Base-by-base conservation (phyloP, 192 early-diverging fungal species). In the Coemansia sp. region DNA sequence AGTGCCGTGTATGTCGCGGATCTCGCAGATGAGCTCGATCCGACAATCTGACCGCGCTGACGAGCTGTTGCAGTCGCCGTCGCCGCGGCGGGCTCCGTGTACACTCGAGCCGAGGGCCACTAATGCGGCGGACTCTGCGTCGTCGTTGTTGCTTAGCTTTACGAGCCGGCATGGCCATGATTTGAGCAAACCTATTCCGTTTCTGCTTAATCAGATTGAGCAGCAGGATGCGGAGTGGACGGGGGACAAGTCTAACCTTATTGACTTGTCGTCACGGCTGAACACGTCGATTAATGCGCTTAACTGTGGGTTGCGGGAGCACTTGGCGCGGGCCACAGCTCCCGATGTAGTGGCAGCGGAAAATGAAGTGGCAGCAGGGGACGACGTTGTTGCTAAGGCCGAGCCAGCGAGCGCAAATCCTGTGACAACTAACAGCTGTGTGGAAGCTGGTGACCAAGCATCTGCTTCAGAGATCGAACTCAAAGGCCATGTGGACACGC, bases 21-120 rank as follows among this genome's bases (percentile, higher is more conserved):
- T 74, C n/a, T 68, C 66, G 12, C 72, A 74, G 37, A 42, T 74
- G 3, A 68, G 66, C 53, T 64, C 72, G 24, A 68, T 74, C 14
- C 49, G 52, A 25, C 46, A 56, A 0, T 28, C 58, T 17, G 59
- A 56, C 55, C 58, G 47, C 5, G 36, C 66, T 0, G 23, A 48
- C 8, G 66, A 68, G 44, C 46, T 65, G 28, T 15, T 71, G n/a
- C 37, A 40, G 28, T 68, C 68, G 58, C 69, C 68, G 17, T 68
- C 66, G 49, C 68, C 65, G 40, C 18, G 62, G 24, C 67, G 61
- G 31, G 25, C 60, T 17, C 17, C 17, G 5, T 26, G 37, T 26
- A 23, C 38, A 1, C n/a, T 26, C 9, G 46, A 61, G 14, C 34
- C n/a, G 26, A 26, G 21, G 26, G 11, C 14, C n/a, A 48, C 14